Conservation (phyloP, 192 early-diverging fungal species). For the Haplosporangium gracile region DNA sequence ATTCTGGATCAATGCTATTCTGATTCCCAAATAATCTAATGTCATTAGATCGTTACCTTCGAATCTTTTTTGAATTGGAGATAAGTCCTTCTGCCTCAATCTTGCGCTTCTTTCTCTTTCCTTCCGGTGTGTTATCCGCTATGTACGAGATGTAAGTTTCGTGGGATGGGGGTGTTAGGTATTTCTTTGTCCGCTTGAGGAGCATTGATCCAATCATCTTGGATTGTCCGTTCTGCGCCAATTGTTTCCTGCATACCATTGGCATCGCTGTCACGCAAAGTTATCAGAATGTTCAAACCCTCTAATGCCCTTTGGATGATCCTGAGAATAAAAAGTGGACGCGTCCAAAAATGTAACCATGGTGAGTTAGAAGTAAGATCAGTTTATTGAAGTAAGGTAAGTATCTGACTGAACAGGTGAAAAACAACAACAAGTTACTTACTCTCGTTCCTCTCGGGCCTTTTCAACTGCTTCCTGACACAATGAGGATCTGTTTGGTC, state of each 20-base stretch:
- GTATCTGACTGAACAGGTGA: background rate
- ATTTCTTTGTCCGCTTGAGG: background rate
- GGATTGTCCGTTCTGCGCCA: background rate
- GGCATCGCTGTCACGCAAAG: slow-evolving; percentile 28
- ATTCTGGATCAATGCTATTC: background rate
- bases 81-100: slow-evolving; percentile 49
- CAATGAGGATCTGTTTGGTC: slow-evolving; percentile 20
- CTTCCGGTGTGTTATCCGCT: slow-evolving; percentile 41
- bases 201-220: background rate
- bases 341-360: background rate
- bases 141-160: background rate
- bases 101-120: slow-evolving; percentile 51
- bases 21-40: background rate
- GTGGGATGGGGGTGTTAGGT: background rate
- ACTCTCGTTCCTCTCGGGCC: slow-evolving; percentile 36
- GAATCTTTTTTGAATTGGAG: slow-evolving; percentile 53
- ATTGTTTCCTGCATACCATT: slow-evolving; percentile 12
- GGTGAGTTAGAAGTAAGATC: background rate
- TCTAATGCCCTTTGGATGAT: slow-evolving; percentile 38
- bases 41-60: slow-evolving; percentile 13
- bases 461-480: slow-evolving; percentile 46
- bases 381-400: background rate
- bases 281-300: slow-evolving; percentile 24
- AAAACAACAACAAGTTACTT: background rate
- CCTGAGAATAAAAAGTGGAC: slow-evolving; percentile 9